phyloP scores from a whole-genome alignment of 306 rosid species.

The Potentilla sterilis region DNA sequence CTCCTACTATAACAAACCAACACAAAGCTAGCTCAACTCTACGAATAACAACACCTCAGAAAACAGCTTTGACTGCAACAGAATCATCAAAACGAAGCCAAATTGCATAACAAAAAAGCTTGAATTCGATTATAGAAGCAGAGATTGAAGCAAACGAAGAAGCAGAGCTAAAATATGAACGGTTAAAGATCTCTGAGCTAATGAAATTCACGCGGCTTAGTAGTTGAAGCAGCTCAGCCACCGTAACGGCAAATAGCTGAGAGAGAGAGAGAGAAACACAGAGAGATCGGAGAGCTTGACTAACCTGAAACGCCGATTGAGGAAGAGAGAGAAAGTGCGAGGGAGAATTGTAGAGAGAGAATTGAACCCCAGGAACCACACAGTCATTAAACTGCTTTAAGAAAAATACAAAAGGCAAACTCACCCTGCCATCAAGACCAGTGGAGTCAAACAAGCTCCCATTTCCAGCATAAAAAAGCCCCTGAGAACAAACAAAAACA shows the following conservation, averaged over 20 bases:
- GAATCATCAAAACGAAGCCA: not conserved
- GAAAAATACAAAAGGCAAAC: too few relatives aligned
- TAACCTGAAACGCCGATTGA: constrained; percentile 38
- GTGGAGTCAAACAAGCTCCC: too few relatives aligned
- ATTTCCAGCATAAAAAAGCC: too few relatives aligned
- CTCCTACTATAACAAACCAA: too few relatives aligned
- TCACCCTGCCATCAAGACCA: too few relatives aligned
- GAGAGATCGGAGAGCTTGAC: constrained; percentile 38
- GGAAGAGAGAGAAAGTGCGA: constrained; percentile 28
- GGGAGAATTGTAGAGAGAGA: not conserved
- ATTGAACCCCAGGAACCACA: too few relatives aligned
- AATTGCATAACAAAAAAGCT: not conserved
- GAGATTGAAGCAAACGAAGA: not conserved
- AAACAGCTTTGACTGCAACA: not conserved
- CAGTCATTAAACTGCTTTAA: too few relatives aligned
- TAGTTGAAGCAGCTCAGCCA: constrained; percentile 15
- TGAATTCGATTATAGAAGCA: not conserved
- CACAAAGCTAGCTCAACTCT: constrained; percentile 1
- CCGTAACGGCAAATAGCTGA: constrained; percentile 13
- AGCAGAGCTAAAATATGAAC: not conserved
- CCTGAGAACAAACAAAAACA: too few relatives aligned
- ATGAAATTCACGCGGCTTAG: not conserved
- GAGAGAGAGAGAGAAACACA: constrained; percentile 19
- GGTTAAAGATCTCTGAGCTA: not conserved
- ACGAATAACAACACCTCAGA: not conserved